Base-by-base conservation (phyloP, 148 eudicot species). In the Rhododendron williamsianum region DNA sequence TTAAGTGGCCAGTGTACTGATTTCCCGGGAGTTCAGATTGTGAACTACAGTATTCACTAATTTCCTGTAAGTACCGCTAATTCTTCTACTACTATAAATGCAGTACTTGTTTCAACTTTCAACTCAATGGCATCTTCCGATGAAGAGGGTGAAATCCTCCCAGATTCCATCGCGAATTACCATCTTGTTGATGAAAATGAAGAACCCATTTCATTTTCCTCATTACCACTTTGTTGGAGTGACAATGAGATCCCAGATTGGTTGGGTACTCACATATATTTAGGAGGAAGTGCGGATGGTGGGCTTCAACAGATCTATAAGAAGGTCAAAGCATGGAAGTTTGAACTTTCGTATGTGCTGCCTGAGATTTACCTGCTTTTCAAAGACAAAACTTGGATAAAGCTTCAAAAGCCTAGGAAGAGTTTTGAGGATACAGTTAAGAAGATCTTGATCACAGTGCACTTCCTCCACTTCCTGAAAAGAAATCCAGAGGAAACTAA, bases 61-160 rank as follows among this genome's bases (percentile, higher is more conserved):
- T 78, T 67, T 38, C 21, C 38, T 63, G 54, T 23, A 23, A 82
- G 46, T 82, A 12, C 11, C 15, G 12, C 51, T 69, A 11, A 83
- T 48, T 48, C 36, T 48, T 33, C 13, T 33, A 33, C 19, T 48
- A 4, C 85, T 83, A 48, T 33, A 11, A n/a, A 3, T 88, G 43
- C 84, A 84, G 86, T 51, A 15, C 78, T 58, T 33, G 85, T 63
- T 38, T 67, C 18, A 67, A 69, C 18, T 69, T 69, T 69, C 86
- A 19, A 77, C 56, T 46, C 23, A 79, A 93, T 93, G 97, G 87
- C 84, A 72, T 90, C 92, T 35, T 95, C 94, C 2, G 94, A 91
- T 63, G 98, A 95, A 87, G 98, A 94, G 88, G 93, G 94, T 72
- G 97, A 94, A 90, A 83, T 93, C 18, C n/a, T 91, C 23, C 92